Evolutionary conservation across 108 stramenopile genomes (phyloP), one percentile per base, ranked within the genome.

Genomic region (Nitzschia putrida): DNA sequence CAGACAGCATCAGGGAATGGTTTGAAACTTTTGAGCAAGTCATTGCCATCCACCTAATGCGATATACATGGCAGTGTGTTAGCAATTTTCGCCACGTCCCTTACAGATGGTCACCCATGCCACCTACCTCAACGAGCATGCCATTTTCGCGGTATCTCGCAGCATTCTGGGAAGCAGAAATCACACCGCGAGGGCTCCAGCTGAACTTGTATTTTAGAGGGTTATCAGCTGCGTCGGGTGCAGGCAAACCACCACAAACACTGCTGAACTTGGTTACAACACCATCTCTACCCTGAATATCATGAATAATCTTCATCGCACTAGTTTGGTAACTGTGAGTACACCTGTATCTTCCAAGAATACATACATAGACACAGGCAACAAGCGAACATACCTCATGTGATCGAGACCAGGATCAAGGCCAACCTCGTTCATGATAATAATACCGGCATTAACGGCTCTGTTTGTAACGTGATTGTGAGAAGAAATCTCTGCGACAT

Each of bases 381-480:
- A 34, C 29, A 21, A 66, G 21, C 51, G 10, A 66, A 21, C 0
- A 16, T 50, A 64, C 42, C 61, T 45, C 83, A 84, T 83, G 73
- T 93, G 92, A 66, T 94, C 90, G 51, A 96, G 83, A 13, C 95
- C 95, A 25, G 95, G 95, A 70, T 96, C 95, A 21, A 96, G 73
- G 7, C 95, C 95, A 50, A 86, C 85, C 81, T 96, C 92, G 72
- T 92, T 91, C 29, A 96, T 64, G 38, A 96, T 79, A 49, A 60
- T 64, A 22, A 96, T 79, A 24, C 91, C 92, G 11, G 80, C 71
- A 14, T 66, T 79, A 64, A 72, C 50, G 53, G 80, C 68, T 12
- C 54, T 57, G 53, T 25, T n/a, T 43, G 38, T 2, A n/a, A 38
- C 5, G 16, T 3, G 18, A 3, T 26, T 21, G 34, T 16, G 61